Evolutionary conservation across 139 green algal species (phyloP), one percentile per base, ranked within the genome.

Genomic region (Monoraphidium neglectum): DNA sequence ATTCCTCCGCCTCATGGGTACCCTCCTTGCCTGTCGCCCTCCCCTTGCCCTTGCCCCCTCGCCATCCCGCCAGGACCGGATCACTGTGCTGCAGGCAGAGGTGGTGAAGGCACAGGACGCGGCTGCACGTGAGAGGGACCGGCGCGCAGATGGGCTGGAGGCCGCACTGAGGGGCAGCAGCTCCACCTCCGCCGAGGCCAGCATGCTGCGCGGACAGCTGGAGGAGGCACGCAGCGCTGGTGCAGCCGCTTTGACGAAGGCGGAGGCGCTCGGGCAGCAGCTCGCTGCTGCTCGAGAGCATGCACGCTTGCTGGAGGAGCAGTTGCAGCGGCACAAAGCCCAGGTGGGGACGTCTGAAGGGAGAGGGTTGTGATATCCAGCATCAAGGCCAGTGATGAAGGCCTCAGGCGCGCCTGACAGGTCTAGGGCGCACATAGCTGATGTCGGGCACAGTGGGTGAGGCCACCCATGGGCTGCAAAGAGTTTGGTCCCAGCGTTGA

Each of bases 101-200:
- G 47, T 71, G 73, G 62, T 59, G 63, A 47, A 47, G 32, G 38
- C 62, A 13, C 63, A 72, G 49, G n/a, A 54, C 3, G 61, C 16
- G 24, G 33, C 49, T 0, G 40, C 49, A 10, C 73, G 68, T 1
- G 63, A 79, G 30, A 49, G 72, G 73, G 73, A 72, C 47, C 73
- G 73, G 26, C 18, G 26, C 6, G 32, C 43, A 62, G 68, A 70
- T 47, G 70, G 35, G 24, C n/a, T 32, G 12, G 56, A 30, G 26
- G 13, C 56, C 12, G 56, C 56, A 15, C 56, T 63, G 5, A 5
- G 56, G 26, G 56, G 13, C 12, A 30, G 56, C 56, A 5, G 26
- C 26, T 32, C 26, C 56, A 63, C 56, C 10, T 6, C 10, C 26
- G 56, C 56, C 5, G n/a, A 32, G 56, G 56, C 56, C 5, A 15